These are phyloP conservation scores for Aegilops bicornis DNA, from an alignment of 176 grass and related monocot genomes.

Conservation along the genomic window DNA sequence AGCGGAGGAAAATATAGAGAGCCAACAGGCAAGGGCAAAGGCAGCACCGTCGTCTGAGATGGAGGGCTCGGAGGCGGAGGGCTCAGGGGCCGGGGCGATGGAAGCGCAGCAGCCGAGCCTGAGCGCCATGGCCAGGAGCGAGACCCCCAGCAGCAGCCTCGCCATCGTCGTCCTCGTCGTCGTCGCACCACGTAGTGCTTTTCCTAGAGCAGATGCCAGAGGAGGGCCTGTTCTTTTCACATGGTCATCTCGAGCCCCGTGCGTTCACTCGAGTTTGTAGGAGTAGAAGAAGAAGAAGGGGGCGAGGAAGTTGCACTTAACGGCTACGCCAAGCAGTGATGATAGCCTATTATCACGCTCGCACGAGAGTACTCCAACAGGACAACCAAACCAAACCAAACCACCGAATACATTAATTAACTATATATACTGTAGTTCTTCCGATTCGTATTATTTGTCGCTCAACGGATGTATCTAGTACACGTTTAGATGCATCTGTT, in stretches of 20 bases:
- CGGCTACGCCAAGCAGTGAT: slow-evolving; percentile 56
- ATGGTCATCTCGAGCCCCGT: not conserved
- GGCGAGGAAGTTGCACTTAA: slow-evolving; percentile 36
- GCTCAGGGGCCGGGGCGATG: slow-evolving; percentile 31
- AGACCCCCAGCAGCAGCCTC: slow-evolving; percentile 35
- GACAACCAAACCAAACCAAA: slow-evolving; percentile 23
- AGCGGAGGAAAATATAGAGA: not conserved
- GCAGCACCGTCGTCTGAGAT: slow-evolving; percentile 57
- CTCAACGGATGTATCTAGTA: too few species aligned
- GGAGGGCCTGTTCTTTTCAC: slow-evolving; percentile 6
- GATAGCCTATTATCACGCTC: slow-evolving; percentile 5
- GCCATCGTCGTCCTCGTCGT: slow-evolving; percentile 35
- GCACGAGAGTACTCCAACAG: not conserved
- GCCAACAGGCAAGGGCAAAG: not conserved
- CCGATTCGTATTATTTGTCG: too few species aligned
- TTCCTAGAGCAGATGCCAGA: slow-evolving; percentile 35
- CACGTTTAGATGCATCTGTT: too few species aligned
- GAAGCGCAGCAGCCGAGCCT: slow-evolving; percentile 37
- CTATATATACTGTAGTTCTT: too few species aligned
- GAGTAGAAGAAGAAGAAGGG: not conserved
- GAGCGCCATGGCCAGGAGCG: slow-evolving; percentile 31
- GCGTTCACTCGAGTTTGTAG: not conserved
- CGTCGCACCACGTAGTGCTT: not conserved
- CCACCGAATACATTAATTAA: slow-evolving; percentile 20
- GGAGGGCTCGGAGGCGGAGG: slow-evolving; percentile 22